phyloP scores from a whole-genome alignment of 2,329 filamentous ascomycete species.

The Cercospora sp. region DNA sequence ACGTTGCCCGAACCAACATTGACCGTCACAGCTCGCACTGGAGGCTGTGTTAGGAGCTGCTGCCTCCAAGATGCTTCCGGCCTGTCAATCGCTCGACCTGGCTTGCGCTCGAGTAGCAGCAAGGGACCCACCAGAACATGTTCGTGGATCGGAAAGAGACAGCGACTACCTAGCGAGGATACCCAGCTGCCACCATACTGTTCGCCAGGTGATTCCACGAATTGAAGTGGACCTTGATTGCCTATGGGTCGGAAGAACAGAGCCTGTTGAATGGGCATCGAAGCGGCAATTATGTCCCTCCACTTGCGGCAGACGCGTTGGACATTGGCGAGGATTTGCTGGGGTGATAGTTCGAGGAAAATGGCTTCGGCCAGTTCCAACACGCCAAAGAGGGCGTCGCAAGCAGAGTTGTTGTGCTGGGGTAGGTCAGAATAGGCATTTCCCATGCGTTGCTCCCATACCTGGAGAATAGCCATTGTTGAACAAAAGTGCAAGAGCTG shows the following conservation, averaged over 20 bases:
- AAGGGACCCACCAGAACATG: not conserved
- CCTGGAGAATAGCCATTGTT: not conserved
- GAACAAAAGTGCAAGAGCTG: not conserved
- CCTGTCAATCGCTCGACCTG: not conserved
- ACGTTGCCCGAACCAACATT: not conserved
- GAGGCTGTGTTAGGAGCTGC: conserved; percentile 17
- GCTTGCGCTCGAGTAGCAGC: not conserved
- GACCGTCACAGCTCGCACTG: not conserved
- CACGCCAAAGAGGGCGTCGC: conserved; percentile 18
- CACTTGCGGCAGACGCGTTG: conserved; percentile 21
- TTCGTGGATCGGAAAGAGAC: not conserved
- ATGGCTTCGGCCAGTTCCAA: conserved; percentile 36
- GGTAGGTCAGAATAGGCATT: not conserved
- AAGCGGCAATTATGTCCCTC: conserved; percentile 14
- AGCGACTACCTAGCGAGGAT: not conserved
- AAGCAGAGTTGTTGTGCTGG: not conserved
- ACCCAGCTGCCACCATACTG: conserved; percentile 2
- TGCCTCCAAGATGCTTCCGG: conserved; percentile 17
- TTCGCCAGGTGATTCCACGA: not conserved
- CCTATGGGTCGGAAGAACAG: conserved; percentile 20
- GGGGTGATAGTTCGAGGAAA: conserved; percentile 18
- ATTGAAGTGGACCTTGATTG: not conserved
- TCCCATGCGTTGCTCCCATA: not conserved
- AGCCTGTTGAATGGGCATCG: conserved; percentile 17
- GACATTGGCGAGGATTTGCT: conserved; percentile 15